Evolutionary conservation across 352 stramenopile genomes (phyloP).

Genomic region (Pythium monospermum): DNA sequence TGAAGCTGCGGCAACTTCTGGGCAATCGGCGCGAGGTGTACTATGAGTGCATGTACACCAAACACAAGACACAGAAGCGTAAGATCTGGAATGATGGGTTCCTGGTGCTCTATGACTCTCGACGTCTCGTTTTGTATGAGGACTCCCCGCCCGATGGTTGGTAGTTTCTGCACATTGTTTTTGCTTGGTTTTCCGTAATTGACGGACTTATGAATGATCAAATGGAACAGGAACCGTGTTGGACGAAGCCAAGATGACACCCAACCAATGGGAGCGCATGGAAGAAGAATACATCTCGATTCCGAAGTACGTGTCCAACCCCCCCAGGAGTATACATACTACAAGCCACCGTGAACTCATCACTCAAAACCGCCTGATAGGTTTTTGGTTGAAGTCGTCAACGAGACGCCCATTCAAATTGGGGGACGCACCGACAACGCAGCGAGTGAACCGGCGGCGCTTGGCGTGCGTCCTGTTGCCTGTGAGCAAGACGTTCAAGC

Average conservation of each 20-base stretch:
- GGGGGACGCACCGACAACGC: not conserved
- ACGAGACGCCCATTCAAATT: slow-evolving; percentile 41
- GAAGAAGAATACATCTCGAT: slow-evolving; percentile 56
- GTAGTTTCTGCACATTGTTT: too few species aligned
- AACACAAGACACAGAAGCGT: slow-evolving; percentile 84
- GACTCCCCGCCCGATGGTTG: slow-evolving; percentile 36
- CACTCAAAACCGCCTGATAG: slow-evolving; percentile 27
- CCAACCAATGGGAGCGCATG: slow-evolving; percentile 49
- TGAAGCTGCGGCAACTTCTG: slow-evolving; percentile 47
- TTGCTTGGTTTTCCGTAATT: too few species aligned
- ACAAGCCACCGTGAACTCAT: too few species aligned
- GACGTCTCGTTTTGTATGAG: slow-evolving; percentile 56
- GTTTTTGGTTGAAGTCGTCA: slow-evolving; percentile 70
- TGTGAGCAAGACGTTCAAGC: slow-evolving; percentile 13
- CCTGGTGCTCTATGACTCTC: slow-evolving; percentile 41
- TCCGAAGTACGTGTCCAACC: slow-evolving; percentile 37
- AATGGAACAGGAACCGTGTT: slow-evolving; percentile 35
- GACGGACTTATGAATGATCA: too few species aligned
- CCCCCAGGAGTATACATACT: not conserved
- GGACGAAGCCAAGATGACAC: slow-evolving; percentile 50
- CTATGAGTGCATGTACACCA: slow-evolving; percentile 85
- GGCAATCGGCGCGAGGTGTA: slow-evolving; percentile 36
- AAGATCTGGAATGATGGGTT: slow-evolving; percentile 84
- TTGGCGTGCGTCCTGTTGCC: not conserved
- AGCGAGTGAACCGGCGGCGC: too few species aligned